Evolutionary conservation across 805 yeast species (phyloP).

Genomic region (Cephaloascus albidus): DNA sequence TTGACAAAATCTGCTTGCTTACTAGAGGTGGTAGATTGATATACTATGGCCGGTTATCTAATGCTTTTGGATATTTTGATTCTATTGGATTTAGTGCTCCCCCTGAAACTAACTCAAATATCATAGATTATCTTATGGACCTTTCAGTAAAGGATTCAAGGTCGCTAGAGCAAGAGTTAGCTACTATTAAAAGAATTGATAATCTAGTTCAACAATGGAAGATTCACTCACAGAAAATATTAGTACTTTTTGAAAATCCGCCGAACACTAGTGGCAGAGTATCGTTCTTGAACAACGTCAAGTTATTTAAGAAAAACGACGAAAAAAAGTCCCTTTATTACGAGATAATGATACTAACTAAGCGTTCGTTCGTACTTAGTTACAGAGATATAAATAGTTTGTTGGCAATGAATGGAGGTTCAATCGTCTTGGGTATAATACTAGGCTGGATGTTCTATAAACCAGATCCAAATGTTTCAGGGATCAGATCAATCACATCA

Average conservation of each 20-base stretch:
- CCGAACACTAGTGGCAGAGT: not conserved
- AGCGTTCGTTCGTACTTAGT: conserved; percentile 18
- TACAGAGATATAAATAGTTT: conserved; percentile 20
- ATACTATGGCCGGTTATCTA: conserved; percentile 21
- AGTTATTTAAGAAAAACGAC: conserved; percentile 7
- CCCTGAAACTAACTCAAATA: conserved; percentile 5
- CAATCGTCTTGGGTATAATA: conserved; percentile 44
- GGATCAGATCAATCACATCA: conserved; percentile 49
- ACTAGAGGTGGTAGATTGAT: conserved; percentile 31
- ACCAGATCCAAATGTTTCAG: conserved; percentile 51
- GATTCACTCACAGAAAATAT: conserved; percentile 1
- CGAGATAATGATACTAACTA: conserved; percentile 22
- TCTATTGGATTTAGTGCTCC: conserved; percentile 3
- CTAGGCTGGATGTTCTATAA: conserved; percentile 71
- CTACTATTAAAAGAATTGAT: conserved; percentile 14
- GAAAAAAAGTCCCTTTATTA: conserved; percentile 9
- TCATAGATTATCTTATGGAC: conserved; percentile 24
- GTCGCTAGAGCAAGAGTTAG: conserved; percentile 13
- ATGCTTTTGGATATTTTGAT: conserved; percentile 4
- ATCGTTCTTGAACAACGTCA: conserved; percentile 1
- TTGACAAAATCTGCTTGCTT: conserved; percentile 28
- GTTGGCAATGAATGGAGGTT: conserved; percentile 26
- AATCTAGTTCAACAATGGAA: conserved; percentile 18
- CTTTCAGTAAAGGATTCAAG: conserved; percentile 25
- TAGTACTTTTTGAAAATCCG: conserved; percentile 1